Evolutionary conservation across 805 yeast genomes (phyloP).

Genomic region (Cyberlindnera subsufficiens): DNA sequence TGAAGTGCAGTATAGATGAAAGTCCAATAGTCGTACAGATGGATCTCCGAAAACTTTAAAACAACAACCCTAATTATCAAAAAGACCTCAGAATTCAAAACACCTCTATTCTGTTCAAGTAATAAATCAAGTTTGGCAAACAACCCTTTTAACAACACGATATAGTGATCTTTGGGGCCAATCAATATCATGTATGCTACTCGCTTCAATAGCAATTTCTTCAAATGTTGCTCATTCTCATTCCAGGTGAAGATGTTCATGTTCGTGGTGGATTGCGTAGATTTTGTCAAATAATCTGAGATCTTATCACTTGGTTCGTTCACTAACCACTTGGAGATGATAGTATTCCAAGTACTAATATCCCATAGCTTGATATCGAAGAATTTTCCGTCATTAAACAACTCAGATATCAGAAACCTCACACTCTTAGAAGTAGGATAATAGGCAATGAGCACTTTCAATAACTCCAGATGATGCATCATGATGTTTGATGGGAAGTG

Average conservation of each 20-base stretch:
- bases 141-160: conserved; percentile 42
- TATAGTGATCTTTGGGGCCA: conserved; percentile 51
- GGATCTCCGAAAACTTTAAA: conserved; percentile 55
- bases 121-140: conserved; percentile 39
- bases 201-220: conserved; percentile 50
- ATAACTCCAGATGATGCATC: conserved; percentile 36
- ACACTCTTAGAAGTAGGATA: conserved; percentile 44
- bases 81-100: conserved; percentile 38
- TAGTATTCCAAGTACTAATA: conserved; percentile 42
- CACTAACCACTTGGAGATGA: conserved; percentile 58
- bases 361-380: conserved; percentile 33
- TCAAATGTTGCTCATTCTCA: conserved; percentile 54
- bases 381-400: conserved; percentile 55
- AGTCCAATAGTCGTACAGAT: conserved; percentile 67
- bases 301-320: conserved; percentile 53
- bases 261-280: conserved; percentile 43
- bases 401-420: conserved; percentile 59
- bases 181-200: conserved; percentile 59
- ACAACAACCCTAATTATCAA: conserved; percentile 59
- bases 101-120: conserved; percentile 27
- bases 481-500: conserved; percentile 33
- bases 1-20: conserved; percentile 57
- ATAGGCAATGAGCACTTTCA: conserved; percentile 27
- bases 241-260: conserved; percentile 65
- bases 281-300: conserved; percentile 38